phyloP scores from a whole-genome alignment of 2,329 filamentous ascomycete species.

The Colletotrichum orchidophilum region DNA sequence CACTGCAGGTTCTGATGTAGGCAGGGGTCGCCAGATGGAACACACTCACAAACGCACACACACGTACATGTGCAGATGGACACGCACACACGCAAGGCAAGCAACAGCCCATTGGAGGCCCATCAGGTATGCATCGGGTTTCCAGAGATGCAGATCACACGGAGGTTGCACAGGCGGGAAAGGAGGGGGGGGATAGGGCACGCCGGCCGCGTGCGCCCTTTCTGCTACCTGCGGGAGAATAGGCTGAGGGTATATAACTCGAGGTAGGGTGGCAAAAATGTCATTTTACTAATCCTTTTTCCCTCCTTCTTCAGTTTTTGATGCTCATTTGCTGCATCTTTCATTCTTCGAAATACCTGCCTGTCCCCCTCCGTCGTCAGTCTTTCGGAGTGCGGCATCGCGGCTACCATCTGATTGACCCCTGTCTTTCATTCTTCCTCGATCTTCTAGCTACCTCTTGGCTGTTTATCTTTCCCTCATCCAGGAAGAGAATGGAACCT shows the following conservation, averaged over 20 bases:
- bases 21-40: conserved; percentile 3
- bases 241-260: conserved; percentile 25
- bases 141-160: neutral
- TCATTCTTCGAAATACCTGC: neutral
- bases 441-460: neutral
- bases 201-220: no score
- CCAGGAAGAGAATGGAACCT: conserved; percentile 10
- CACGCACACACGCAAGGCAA: neutral
- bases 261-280: conserved; percentile 23
- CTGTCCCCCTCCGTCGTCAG: neutral
- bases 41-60: neutral
- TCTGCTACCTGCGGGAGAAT: neutral
- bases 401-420: neutral
- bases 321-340: neutral
- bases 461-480: neutral
- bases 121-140: neutral
- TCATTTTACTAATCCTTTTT: neutral
- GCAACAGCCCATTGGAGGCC: neutral
- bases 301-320: no score
- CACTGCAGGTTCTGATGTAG: neutral
- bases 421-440: neutral
- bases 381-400: neutral
- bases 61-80: neutral
- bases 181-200: no score
- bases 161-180: conserved; percentile 4